These are phyloP conservation scores for Cerrena zonata DNA, from an alignment of 1,284 basidiomycete species.

Conservation along the genomic window DNA sequence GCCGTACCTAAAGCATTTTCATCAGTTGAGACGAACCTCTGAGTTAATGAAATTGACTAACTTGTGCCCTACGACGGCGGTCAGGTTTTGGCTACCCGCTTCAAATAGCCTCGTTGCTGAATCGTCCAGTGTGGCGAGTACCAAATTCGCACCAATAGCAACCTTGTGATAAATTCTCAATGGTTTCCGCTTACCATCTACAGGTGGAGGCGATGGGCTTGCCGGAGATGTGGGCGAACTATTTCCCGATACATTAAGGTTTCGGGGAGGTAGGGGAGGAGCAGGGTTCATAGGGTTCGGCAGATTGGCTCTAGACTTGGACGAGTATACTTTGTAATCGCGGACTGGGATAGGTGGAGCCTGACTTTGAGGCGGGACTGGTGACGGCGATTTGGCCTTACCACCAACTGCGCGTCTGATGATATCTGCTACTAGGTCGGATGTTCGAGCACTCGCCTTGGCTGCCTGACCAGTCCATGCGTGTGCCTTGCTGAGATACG, in stretches of 20 bases:
- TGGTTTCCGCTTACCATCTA: conserved; percentile 9
- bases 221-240: not conserved
- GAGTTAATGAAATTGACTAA: conserved; percentile 22
- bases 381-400: conserved; percentile 8
- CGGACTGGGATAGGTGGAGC: not conserved
- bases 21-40: not conserved
- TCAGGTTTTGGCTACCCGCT: conserved; percentile 49
- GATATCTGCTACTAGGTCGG: conserved; percentile 58
- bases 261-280: conserved; percentile 2
- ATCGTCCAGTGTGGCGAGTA: conserved; percentile 67
- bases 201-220: conserved; percentile 1
- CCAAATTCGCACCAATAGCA: conserved; percentile 65
- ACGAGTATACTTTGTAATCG: not conserved
- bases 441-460: conserved; percentile 58
- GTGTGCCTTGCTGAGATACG: conserved; percentile 56
- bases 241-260: not conserved
- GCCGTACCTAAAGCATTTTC: conserved; percentile 45
- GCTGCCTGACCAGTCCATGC: conserved; percentile 62
- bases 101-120: conserved; percentile 58
- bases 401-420: conserved; percentile 43
- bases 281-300: conserved; percentile 3
- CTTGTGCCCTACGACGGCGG: conserved; percentile 59
- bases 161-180: conserved; percentile 38
- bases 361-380: conserved; percentile 2
- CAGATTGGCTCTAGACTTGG: not conserved